A percentile compares a stretch with the other conserved stretches of the same genome.
Conservation (phyloP, 1,284 basidiomycete genomes). For the Meira miltonrushii region DNA sequence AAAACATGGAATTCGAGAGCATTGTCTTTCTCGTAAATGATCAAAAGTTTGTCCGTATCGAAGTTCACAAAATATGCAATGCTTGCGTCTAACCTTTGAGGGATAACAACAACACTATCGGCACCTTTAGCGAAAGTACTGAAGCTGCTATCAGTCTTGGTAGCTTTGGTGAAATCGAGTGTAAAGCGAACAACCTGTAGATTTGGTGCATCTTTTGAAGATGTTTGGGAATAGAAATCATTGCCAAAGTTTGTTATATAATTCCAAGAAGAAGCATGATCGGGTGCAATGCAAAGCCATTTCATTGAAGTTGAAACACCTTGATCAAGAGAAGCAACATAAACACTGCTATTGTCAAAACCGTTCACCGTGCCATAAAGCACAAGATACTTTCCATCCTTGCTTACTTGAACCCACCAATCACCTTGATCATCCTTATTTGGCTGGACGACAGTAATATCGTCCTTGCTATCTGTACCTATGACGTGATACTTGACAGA, state of each 20-base stretch:
- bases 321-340: constrained; percentile 27
- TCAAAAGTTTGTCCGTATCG: constrained; percentile 61
- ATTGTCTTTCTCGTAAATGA: constrained; percentile 72
- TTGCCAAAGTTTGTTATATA: constrained; percentile 42
- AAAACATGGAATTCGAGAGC: constrained; percentile 76
- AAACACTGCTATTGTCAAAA: no score
- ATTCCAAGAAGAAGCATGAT: constrained; percentile 38
- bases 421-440: no score
- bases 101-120: constrained; percentile 60
- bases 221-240: constrained; percentile 46
- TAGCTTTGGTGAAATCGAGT: constrained; percentile 20
- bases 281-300: constrained; percentile 41
- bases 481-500: no score
- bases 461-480: no score
- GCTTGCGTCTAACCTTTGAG: constrained; percentile 64
- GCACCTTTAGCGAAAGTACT: constrained; percentile 29
- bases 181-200: constrained; percentile 38
- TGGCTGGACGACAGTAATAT: no score
- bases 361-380: no score
- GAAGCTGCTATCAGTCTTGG: constrained; percentile 25
- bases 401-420: no score
- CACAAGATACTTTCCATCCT: no score
- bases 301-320: constrained; percentile 19
- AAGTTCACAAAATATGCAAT: constrained; percentile 61
- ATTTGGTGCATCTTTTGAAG: constrained; percentile 46